phyloP scores from a whole-genome alignment of 2,329 filamentous ascomycete genomes.

The Emmonsiellopsis sp. region DNA sequence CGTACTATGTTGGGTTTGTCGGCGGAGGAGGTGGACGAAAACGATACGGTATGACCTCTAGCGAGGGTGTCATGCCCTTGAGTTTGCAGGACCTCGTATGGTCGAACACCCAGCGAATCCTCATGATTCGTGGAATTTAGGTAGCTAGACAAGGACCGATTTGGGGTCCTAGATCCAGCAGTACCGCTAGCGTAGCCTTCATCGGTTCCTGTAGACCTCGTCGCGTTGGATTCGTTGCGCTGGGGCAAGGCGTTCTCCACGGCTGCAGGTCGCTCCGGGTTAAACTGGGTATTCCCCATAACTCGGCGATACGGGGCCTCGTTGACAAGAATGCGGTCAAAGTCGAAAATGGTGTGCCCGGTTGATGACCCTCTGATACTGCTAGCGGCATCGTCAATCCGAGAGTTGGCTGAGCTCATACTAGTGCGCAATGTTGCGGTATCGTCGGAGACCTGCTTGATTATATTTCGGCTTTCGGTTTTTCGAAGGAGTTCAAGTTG shows the following conservation, averaged over 20 bases:
- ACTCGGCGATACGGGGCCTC: slow-evolving; percentile 18
- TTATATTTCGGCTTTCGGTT: slow-evolving; percentile 24
- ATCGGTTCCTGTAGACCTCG: slow-evolving; percentile 15
- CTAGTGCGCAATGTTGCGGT: slow-evolving; percentile 24
- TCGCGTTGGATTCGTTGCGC: slow-evolving; percentile 9
- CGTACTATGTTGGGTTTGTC: background rate
- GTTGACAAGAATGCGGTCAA: slow-evolving; percentile 20
- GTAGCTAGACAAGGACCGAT: slow-evolving; percentile 5
- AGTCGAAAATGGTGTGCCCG: slow-evolving; percentile 24
- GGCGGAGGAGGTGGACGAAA: background rate
- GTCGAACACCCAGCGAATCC: background rate
- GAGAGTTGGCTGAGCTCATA: slow-evolving; percentile 18
- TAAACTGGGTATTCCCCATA: slow-evolving; percentile 7
- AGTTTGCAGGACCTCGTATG: background rate
- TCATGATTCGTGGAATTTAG: slow-evolving; percentile 2
- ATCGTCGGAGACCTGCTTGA: slow-evolving; percentile 28
- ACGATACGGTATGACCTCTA: background rate
- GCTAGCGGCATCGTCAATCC: slow-evolving; percentile 17
- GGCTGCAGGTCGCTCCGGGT: slow-evolving; percentile 5
- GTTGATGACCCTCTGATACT: slow-evolving; percentile 19
- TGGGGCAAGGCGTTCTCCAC: background rate
- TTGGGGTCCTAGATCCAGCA: slow-evolving; percentile 8
- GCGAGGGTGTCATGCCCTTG: background rate
- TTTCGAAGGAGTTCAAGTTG: slow-evolving; percentile 25
- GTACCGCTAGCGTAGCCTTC: slow-evolving; percentile 20